phyloP scores from a whole-genome alignment of 2,329 filamentous ascomycete species.

The Aureobasidium mangrovei region DNA sequence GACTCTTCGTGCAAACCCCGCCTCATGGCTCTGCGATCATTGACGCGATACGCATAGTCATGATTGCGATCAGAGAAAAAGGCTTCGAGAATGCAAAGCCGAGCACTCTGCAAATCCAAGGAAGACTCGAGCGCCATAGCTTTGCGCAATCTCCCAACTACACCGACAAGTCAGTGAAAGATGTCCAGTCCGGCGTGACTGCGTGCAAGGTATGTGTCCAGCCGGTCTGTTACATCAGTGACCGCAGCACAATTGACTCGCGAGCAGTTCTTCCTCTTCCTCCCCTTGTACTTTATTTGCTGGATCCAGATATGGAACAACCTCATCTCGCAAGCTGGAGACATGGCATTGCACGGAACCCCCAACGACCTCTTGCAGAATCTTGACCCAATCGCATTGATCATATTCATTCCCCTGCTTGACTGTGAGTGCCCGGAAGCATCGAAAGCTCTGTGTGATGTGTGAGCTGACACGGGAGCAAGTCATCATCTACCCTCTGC shows the following conservation, averaged over 20 bases:
- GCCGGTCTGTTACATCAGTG: no score
- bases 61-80: not conserved
- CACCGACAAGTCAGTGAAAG: constrained; percentile 62
- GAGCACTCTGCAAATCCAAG: not conserved
- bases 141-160: constrained; percentile 33
- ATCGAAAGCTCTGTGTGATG: not conserved
- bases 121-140: not conserved
- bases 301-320: constrained; percentile 3
- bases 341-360: constrained; percentile 26
- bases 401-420: constrained; percentile 36
- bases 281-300: not conserved
- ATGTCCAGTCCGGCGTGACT: constrained; percentile 43
- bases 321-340: constrained; percentile 19
- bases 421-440: not conserved
- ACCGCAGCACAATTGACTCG: not conserved
- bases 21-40: constrained; percentile 19
- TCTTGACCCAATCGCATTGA: constrained; percentile 37
- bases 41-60: constrained; percentile 6
- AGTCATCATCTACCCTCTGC: constrained; percentile 35
- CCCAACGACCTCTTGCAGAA: constrained; percentile 41
- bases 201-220: not conserved
- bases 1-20: constrained; percentile 19
- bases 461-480: not conserved
- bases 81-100: not conserved
- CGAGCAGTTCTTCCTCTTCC: not conserved